These are phyloP conservation scores for Lasiosphaeris hirsuta DNA, from an alignment of 495 filamentous ascomycete species.

Conservation along the genomic window DNA sequence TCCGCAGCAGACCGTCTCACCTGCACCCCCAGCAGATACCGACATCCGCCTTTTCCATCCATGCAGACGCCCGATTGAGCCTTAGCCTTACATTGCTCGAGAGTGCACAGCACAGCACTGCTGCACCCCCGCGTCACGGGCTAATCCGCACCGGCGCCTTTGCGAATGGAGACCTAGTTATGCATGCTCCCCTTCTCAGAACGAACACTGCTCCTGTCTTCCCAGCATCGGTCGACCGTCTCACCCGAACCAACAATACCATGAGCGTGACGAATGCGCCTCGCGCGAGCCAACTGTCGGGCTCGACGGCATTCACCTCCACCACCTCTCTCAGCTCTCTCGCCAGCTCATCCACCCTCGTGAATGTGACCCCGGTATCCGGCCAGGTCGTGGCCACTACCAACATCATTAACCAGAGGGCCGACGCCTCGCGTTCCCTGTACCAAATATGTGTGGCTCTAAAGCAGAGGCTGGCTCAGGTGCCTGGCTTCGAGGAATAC, in stretches of 20 bases:
- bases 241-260: conserved; percentile 32
- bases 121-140: conserved; percentile 15
- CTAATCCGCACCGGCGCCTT: conserved; percentile 16
- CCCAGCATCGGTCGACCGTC: conserved; percentile 36
- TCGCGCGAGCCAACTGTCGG: conserved; percentile 52
- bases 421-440: conserved; percentile 81
- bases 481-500: conserved; percentile 76
- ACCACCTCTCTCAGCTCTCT: conserved; percentile 50
- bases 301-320: conserved; percentile 46
- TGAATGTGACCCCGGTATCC: conserved; percentile 33
- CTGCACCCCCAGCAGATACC: not conserved
- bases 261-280: conserved; percentile 44
- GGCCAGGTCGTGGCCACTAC: conserved; percentile 67
- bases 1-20: not conserved
- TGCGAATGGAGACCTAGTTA: conserved; percentile 41
- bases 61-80: conserved; percentile 9
- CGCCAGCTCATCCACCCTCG: conserved; percentile 37
- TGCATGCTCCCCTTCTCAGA: conserved; percentile 50
- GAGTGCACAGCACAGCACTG: conserved; percentile 9
- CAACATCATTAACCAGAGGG: conserved; percentile 93
- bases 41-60: not conserved
- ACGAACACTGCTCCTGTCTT: conserved; percentile 51
- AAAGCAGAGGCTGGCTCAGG: conserved; percentile 71
- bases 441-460: conserved; percentile 92
- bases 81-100: conserved; percentile 3